phyloP scores from a whole-genome alignment of 1,139 yeast genomes.

The Yamadazyma songkhlaensis region DNA sequence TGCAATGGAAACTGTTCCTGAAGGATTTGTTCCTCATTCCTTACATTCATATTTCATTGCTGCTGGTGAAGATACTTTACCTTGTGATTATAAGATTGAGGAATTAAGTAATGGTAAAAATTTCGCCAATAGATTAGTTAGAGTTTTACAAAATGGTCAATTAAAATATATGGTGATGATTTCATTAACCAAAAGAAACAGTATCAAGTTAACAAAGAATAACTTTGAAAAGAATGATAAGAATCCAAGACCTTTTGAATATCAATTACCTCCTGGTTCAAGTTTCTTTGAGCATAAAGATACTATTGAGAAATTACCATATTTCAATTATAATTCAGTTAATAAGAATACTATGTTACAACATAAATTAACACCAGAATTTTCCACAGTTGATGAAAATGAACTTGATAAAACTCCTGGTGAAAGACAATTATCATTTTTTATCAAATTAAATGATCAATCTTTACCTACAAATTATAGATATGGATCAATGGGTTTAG shows the following conservation, averaged over 20 bases:
- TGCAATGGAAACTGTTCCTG: slow-evolving; percentile 26
- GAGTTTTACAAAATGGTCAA: slow-evolving; percentile 27
- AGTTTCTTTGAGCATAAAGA: slow-evolving; percentile 22
- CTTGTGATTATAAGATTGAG: slow-evolving; percentile 32
- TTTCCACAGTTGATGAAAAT: slow-evolving; percentile 17
- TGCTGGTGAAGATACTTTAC: slow-evolving; percentile 30
- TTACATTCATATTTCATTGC: slow-evolving; percentile 40
- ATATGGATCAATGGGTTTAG: slow-evolving; percentile 23
- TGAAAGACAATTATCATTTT: slow-evolving; percentile 31
- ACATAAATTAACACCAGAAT: slow-evolving; percentile 29
- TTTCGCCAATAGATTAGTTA: slow-evolving; percentile 31
- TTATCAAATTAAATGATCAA: slow-evolving; percentile 27
- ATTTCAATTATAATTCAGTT: slow-evolving; percentile 12
- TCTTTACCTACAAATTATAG: slow-evolving; percentile 7
- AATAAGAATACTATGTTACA: slow-evolving; percentile 20
- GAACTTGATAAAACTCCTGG: slow-evolving; percentile 22
- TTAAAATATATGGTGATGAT: slow-evolving; percentile 33
- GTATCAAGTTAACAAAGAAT: slow-evolving; percentile 13
- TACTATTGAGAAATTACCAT: slow-evolving; percentile 19
- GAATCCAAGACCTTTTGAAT: slow-evolving; percentile 30
- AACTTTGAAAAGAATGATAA: slow-evolving; percentile 13
- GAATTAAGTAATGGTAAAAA: slow-evolving; percentile 29
- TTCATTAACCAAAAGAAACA: slow-evolving; percentile 31
- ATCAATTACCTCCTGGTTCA: slow-evolving; percentile 27
- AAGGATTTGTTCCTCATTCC: slow-evolving; percentile 39